Conservation (phyloP, 139 green algal genomes). For the Raphidocelis subcapitata region DNA sequence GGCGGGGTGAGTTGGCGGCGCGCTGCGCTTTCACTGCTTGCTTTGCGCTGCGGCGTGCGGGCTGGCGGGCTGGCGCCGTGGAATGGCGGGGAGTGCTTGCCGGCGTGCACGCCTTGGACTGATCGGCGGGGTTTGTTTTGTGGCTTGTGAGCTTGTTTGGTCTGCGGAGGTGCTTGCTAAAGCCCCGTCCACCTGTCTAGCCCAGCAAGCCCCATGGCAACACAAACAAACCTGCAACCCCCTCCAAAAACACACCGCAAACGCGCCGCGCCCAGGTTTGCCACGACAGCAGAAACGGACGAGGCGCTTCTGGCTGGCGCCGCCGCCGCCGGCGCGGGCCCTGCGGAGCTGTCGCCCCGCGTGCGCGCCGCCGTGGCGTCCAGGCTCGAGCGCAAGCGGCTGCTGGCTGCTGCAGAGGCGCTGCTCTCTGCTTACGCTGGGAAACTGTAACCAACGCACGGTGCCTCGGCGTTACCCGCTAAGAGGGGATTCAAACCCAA, state of each 20-base stretch:
- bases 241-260: no score
- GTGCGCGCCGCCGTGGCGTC: slow-evolving; percentile 11
- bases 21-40: neutral
- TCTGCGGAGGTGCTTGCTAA: no score
- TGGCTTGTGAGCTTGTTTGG: no score
- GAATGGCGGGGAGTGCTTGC: no score
- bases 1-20: neutral
- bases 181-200: no score
- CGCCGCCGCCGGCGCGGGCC: neutral
- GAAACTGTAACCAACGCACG: neutral
- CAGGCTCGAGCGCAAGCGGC: slow-evolving; percentile 29
- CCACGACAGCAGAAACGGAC: slow-evolving; percentile 24
- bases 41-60: neutral
- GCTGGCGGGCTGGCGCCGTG: neutral
- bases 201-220: no score
- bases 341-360: slow-evolving; percentile 5
- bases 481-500: no score
- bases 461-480: no score
- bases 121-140: no score
- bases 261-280: slow-evolving; percentile 3
- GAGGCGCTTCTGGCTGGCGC: slow-evolving; percentile 12
- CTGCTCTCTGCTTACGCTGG: slow-evolving; percentile 19
- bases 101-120: no score
- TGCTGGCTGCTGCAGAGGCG: neutral
- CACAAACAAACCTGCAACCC: no score